Percentiles rank a stretch among this genome's conserved stretches.
phyloP scores from a whole-genome alignment of 2,329 filamentous ascomycete genomes.

The Pseudogymnoascus sp. region DNA sequence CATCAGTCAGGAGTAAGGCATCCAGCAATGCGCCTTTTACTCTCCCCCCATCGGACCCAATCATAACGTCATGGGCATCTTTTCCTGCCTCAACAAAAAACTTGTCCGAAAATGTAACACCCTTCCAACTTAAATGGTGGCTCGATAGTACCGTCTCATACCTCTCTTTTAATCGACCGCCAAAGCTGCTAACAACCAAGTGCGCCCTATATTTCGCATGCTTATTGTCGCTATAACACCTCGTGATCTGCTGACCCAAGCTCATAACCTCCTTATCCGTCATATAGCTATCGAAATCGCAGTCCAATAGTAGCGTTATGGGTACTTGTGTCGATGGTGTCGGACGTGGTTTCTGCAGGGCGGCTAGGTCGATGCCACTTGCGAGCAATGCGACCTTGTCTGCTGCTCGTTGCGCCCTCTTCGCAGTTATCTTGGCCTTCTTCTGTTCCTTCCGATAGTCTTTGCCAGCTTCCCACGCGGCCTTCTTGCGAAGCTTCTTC shows the following conservation, averaged over 20 bases:
- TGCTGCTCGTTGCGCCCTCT: constrained; percentile 42
- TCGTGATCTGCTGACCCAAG: constrained; percentile 73
- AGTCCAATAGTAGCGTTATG: constrained; percentile 78
- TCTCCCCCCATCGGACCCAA: constrained; percentile 44
- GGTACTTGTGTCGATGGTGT: constrained; percentile 51
- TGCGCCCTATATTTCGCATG: constrained; percentile 60
- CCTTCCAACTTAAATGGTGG: constrained; percentile 72
- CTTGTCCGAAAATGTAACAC: constrained; percentile 62
- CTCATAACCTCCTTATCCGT: constrained; percentile 76
- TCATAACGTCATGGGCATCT: constrained; percentile 63
- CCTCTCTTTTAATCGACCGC: constrained; percentile 64
- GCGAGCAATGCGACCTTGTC: constrained; percentile 37
- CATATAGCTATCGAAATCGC: constrained; percentile 88
- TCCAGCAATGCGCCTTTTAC: constrained; percentile 41
- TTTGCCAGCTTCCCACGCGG: constrained; percentile 69
- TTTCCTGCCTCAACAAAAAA: constrained; percentile 66
- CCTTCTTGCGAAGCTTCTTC: constrained; percentile 66
- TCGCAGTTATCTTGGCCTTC: constrained; percentile 46
- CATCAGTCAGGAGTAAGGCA: neutral
- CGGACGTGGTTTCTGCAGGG: constrained; percentile 17
- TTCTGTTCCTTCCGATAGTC: constrained; percentile 47
- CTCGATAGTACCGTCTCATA: constrained; percentile 69
- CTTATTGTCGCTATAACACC: constrained; percentile 83
- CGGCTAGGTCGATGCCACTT: constrained; percentile 29
- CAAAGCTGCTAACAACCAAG: constrained; percentile 71